Base-by-base conservation (phyloP, 2,329 filamentous ascomycete genomes). In the Orbilia blumenaviensis region DNA sequence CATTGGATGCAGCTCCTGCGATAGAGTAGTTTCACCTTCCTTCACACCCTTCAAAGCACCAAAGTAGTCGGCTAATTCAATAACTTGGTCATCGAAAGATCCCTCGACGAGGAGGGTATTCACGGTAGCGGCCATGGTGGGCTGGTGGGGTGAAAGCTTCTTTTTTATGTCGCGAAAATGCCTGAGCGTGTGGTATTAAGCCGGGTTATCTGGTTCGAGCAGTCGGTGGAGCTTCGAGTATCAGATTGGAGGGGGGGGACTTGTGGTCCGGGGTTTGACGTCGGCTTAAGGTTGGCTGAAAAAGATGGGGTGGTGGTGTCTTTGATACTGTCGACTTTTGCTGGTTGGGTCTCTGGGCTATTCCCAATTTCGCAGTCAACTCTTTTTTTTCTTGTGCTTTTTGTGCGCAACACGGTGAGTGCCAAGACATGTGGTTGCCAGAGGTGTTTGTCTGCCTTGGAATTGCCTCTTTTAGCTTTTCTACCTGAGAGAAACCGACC, bases 1-100 rank as follows among this genome's bases (percentile, higher is more conserved):
- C 79, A 94, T 87, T 78, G 92, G 88, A 83, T 90, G 87, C 83
- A 95, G 85, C 80, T 91, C 89, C 79, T 86, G 82, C 81, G 87
- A 86, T 74, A 90, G 82, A 58, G 81, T 83, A 62, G 83, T 84
- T 78, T 84, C 83, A 78, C 87, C 87, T 78, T 88, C 86, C 79
- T 92, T 91, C 83, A 94, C 87, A 78, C 88, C 86, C 79, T 92
- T 91, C 83, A 94, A 88, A 80, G 90, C 87, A 84, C 96, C 93
- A 83, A 99, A 87, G 85, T 96, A 97, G 81, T 94, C 91, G 84
- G 94, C 93, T 86, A 99, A 92, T 86, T 99, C 95, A 84, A 92
- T 90, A 81, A 80, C 79, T 66, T 80, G 79, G 78, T 80, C 95
- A 83, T 93, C 90, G 84, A 97, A 97, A 81, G 89, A 89, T 84